These are phyloP conservation scores for Bipolaris bicolor DNA, from an alignment of 2,329 filamentous ascomycete genomes.

Conservation along the genomic window DNA sequence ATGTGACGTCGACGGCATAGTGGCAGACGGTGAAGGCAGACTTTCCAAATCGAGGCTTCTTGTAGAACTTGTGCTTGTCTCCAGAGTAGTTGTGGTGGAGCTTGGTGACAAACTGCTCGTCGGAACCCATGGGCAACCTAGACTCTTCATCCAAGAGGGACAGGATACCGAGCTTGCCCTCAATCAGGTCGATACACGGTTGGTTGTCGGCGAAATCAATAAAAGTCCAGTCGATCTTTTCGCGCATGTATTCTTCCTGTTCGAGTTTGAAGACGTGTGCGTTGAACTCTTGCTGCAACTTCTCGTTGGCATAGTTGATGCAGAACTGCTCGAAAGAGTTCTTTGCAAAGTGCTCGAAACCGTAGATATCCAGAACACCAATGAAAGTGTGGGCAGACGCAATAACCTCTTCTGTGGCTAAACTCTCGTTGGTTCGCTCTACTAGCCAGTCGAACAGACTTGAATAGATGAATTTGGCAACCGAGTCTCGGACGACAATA, in stretches of 20 bases:
- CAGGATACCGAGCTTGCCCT: slow-evolving; percentile 92
- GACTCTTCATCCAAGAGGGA: slow-evolving; percentile 96
- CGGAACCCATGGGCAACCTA: slow-evolving; percentile 92
- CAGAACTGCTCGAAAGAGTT: slow-evolving; percentile 99
- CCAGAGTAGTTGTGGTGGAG: slow-evolving; percentile 89
- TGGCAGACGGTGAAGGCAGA: slow-evolving; percentile 98
- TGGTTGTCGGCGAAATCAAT: slow-evolving; percentile 99
- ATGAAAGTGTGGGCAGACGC: slow-evolving; percentile 88
- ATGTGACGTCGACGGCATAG: slow-evolving; percentile 97
- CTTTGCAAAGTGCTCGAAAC: slow-evolving; percentile 98
- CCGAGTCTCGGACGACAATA: slow-evolving; percentile 91
- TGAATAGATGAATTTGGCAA: slow-evolving; percentile 98
- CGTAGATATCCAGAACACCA: slow-evolving; percentile 98
- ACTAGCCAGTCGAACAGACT: slow-evolving; percentile 99
- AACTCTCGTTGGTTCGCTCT: slow-evolving; percentile 89
- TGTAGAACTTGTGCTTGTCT: slow-evolving; percentile 96
- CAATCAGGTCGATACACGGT: slow-evolving; percentile 97
- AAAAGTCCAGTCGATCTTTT: slow-evolving; percentile 99
- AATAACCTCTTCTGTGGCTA: slow-evolving; percentile 88
- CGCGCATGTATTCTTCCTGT: slow-evolving; percentile 94
- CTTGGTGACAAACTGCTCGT: slow-evolving; percentile 96
- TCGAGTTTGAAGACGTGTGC: slow-evolving; percentile 99
- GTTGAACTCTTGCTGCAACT: slow-evolving; percentile 98
- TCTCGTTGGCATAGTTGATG: slow-evolving; percentile 99
- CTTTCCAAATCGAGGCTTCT: slow-evolving; percentile 97